phyloP scores from a whole-genome alignment of 1,284 basidiomycete genomes.

The Meripilus lineatus region DNA sequence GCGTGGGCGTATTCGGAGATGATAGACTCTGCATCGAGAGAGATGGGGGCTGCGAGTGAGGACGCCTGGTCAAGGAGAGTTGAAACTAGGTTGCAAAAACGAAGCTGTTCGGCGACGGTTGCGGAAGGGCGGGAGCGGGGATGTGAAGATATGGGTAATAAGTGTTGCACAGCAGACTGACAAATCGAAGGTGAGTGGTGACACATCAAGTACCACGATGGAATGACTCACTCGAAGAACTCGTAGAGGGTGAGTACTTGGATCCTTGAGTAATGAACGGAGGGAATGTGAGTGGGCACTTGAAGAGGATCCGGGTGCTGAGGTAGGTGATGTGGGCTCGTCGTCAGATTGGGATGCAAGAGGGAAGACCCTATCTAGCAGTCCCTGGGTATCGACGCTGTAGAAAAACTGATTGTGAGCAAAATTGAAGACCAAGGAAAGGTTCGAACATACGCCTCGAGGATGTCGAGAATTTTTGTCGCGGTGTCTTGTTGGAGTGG shows the following conservation, averaged over 20 bases:
- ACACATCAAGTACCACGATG: conserved; percentile 6
- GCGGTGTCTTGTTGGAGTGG: conserved; percentile 48
- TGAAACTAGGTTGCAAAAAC: conserved; percentile 67
- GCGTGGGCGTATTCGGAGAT: conserved; percentile 30
- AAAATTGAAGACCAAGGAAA: conserved; percentile 1
- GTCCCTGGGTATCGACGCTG: conserved; percentile 66
- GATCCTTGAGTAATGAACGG: conserved; percentile 53
- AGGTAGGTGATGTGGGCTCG: conserved; percentile 20
- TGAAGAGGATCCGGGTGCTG: conserved; percentile 16
- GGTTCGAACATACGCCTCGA: conserved; percentile 56
- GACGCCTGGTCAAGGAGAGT: conserved; percentile 70
- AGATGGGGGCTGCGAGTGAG: conserved; percentile 37
- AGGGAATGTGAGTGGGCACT: conserved; percentile 46
- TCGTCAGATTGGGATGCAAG: conserved; percentile 36
- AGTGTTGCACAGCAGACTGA: conserved; percentile 58
- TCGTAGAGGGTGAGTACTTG: conserved; percentile 47
- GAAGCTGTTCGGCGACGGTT: conserved; percentile 61
- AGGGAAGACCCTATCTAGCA: conserved; percentile 77
- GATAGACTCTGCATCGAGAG: conserved; percentile 41
- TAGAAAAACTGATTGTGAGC: conserved; percentile 7
- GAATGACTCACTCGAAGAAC: conserved; percentile 42
- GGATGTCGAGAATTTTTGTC: conserved; percentile 64
- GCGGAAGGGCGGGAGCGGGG: conserved; percentile 56
- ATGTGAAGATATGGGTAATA: conserved; percentile 62
- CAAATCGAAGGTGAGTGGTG: conserved; percentile 4